Base-by-base conservation (phyloP, 441 rosid species). In the Sinapis alba region DNA sequence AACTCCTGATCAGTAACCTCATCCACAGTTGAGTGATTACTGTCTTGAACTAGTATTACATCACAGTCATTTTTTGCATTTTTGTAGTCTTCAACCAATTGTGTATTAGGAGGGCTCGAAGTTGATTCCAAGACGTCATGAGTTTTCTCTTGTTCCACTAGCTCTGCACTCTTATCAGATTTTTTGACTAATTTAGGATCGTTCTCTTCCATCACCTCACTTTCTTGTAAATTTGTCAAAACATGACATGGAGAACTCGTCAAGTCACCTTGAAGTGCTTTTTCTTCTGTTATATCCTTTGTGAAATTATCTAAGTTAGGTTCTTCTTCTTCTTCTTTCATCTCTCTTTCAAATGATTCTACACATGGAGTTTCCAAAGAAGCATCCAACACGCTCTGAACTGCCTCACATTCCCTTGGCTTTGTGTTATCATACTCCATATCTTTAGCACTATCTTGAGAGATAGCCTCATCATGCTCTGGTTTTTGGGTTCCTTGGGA, bases 31-130 rank as follows among this genome's bases (percentile, higher is more conserved):
- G 30, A 43, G 43, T 3, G 18, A 4, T 63, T 30, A 30, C 38
- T 23, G 0, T 70, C 60, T 69, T 56, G 51, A 57, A 54, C 66
- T 56, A 20, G n/a, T 7, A 5, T 54, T 59, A 38, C 71, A 72
- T 77, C 78, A 27, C n/a, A 12, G 47, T 18, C 20, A 47, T 36
- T 69, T 60, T 81, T 78, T 47, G 56, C 67, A 60, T 73, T 62
- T 26, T 1, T 2, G 30, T 28, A 7, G 26, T 63, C 84, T 24
- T 68, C 36, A 62, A 50, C 15, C 57, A 79, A 45, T 6, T 62
- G 38, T 23, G 60, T 16, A 16, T 47, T 16, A 57, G 57, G 36
- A 47, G 66, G 57, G 56, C 34, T 50, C 15, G 47, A 26, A 58
- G 68, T 45, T 28, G 1, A 23, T 60, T 67, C 47, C 19, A 72